Evolutionary conservation across 441 rosid species (phyloP).

Genomic region (Mallotus japonicus): DNA sequence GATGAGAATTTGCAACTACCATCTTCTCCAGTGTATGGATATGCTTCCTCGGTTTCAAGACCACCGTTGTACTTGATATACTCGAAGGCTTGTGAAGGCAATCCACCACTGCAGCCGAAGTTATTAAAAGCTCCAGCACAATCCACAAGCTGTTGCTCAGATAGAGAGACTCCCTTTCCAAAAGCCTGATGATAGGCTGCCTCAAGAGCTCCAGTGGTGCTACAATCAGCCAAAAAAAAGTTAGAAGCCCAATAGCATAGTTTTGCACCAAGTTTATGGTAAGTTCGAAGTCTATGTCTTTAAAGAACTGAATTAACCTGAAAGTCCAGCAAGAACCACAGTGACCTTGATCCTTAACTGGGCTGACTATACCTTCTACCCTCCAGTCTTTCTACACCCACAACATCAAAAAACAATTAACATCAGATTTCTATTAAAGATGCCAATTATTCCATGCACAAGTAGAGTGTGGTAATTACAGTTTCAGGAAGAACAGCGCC

Average conservation of each 20-base stretch:
- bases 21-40: constrained; percentile 68
- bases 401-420: constrained; percentile 2
- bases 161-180: constrained; percentile 73
- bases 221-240: constrained; percentile 26
- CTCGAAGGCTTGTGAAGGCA: constrained; percentile 97
- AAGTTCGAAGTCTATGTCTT: neutral
- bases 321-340: constrained; percentile 99
- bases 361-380: constrained; percentile 75
- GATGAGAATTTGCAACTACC: constrained; percentile 72
- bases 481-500: constrained; percentile 50
- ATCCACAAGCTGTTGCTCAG: constrained; percentile 98
- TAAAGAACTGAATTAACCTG: constrained; percentile 48
- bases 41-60: constrained; percentile 85
- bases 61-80: constrained; percentile 91
- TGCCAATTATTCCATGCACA: neutral
- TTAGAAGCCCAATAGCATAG: neutral
- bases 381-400: constrained; percentile 88
- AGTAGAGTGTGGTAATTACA: constrained; percentile 27
- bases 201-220: constrained; percentile 96
- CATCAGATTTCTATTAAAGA: neutral
- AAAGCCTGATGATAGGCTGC: constrained; percentile 95
- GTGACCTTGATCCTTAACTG: constrained; percentile 78
- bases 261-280: neutral
- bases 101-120: constrained; percentile 85
- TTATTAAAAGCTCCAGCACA: constrained; percentile 88